Evolutionary conservation across 148 eudicot species (phyloP), one percentile per base, ranked within the genome.

Genomic region (Camellia sinensis): DNA sequence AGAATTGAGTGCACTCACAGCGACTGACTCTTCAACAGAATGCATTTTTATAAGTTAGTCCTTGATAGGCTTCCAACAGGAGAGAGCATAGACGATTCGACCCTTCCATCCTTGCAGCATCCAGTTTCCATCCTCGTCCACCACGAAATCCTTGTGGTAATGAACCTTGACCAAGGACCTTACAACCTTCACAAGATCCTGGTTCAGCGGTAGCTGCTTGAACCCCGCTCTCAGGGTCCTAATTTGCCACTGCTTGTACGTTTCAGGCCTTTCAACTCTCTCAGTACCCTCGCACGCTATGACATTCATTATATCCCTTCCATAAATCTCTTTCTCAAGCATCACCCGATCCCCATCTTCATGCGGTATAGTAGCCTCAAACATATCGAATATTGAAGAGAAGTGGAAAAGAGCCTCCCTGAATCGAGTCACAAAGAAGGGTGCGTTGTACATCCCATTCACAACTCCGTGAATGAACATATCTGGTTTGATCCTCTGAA

Each of bases 101-200:
- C 92, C 92, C 80, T 90, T 90, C 92, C 92, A 90, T 41, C 92
- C 92, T 74, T 86, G 91, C 67, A 90, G 82, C 80, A 90, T 82
- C 91, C 91, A 88, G 21, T 77, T 72, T 13, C 79, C 69, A 48
- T 87, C 89, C 74, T 80, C 91, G 73, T 88, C 89, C 50, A 90
- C 89, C 75, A 90, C 82, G 66, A 90, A 88, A 78, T 90, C 87
- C 68, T 84, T 83, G 37, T 85, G 91, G 65, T 87, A 90, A 59
- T 78, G 70, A 1, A 76, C 83, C 80, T 84, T 86, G 19, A 82
- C 83, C 80, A 19, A 81, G 0, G 78, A 79, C 80, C 80, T 88
- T 41, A 89, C 57, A 68, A 52, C 71, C 56, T 78, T 74, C 63
- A 90, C 11, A 0, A 86, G 73, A 40, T 85, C 87, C 61, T 67